Base-by-base conservation (phyloP, 495 filamentous ascomycete species). In the Tuber umbilicatum region DNA sequence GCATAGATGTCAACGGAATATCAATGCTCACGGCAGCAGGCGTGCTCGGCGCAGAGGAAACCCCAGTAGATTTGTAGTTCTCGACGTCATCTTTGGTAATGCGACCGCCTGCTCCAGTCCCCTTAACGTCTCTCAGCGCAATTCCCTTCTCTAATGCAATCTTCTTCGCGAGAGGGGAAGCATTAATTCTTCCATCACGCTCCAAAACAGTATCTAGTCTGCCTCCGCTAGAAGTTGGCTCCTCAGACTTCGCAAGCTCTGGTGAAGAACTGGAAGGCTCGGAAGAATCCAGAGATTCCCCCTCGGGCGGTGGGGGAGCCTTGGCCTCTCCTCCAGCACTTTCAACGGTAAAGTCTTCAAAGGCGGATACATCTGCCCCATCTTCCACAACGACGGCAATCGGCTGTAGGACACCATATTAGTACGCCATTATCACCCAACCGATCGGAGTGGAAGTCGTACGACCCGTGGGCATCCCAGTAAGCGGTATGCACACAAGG, bases 321-420 rank as follows among this genome's bases (percentile, higher is more conserved):
- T 94, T 93, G 39, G 87, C 70, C 74, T 89, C 92, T 80, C 93
- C 94, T 78, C 95, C 96, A 72, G 96, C 94, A 86, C 97, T 94
- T 74, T 93, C 89, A 74, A 94, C 80, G 75, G 89, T 92, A 86
- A 97, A 99, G 38, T 89, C 89, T 79, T 92, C 92, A 84, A 99
- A 99, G 70, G 94, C 89, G 23, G 89, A 87, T 73, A 97, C 86
- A 83, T 98, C 94, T 82, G 88, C 88, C 45, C 91, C 93, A 82
- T 97, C 94, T 81, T 97, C 96, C 73, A 97, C 91, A 83, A 97
- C 87, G 74, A 99, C 88, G 75, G 94, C 96, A 82, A 99, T 99
- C 37, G 96, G 96, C 95, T 99, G 19, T 70, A 82, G 31, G 47
- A 70, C 71, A 72, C 71, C 27, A 73, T 41, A 71, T 89, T 79